Conservation (phyloP, 2,329 filamentous ascomycete genomes). For the Cucurbitaria berberidis region DNA sequence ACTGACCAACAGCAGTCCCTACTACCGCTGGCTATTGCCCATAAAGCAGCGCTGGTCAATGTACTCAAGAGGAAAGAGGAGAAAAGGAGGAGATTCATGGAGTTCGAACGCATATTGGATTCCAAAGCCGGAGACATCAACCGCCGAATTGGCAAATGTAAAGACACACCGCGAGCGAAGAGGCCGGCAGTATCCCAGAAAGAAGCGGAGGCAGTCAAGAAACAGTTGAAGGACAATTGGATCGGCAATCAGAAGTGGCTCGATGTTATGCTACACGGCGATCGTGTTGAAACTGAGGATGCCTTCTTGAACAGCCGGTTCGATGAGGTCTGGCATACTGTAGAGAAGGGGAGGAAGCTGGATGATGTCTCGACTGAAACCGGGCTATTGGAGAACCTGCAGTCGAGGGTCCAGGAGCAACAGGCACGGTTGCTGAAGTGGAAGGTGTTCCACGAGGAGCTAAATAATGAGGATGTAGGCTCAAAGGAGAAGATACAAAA, state of each 20-base stretch:
- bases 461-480: slow-evolving; percentile 21
- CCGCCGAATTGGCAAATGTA: slow-evolving; percentile 56
- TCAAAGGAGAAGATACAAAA: slow-evolving; percentile 5
- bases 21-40: slow-evolving; percentile 72
- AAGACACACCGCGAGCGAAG: slow-evolving; percentile 30
- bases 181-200: slow-evolving; percentile 40
- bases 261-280: slow-evolving; percentile 71
- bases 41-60: slow-evolving; percentile 70
- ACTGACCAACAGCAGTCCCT: slow-evolving; percentile 53
- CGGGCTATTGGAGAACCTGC: slow-evolving; percentile 73
- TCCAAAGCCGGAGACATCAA: slow-evolving; percentile 66
- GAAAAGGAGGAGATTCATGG: slow-evolving; percentile 63
- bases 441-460: slow-evolving; percentile 67
- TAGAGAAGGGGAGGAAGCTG: slow-evolving; percentile 64
- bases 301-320: slow-evolving; percentile 71
- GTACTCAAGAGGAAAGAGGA: slow-evolving; percentile 66
- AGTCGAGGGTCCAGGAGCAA: slow-evolving; percentile 70
- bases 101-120: slow-evolving; percentile 70
- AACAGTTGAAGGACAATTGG: slow-evolving; percentile 75
- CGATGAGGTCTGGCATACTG: slow-evolving; percentile 72
- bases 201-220: slow-evolving; percentile 56
- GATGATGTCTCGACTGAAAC: slow-evolving; percentile 61
- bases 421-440: slow-evolving; percentile 72
- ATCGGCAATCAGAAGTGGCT: slow-evolving; percentile 77
- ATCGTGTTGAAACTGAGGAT: slow-evolving; percentile 63